Base-by-base conservation (phyloP, 345 rosid species). In the Salix udensis region DNA sequence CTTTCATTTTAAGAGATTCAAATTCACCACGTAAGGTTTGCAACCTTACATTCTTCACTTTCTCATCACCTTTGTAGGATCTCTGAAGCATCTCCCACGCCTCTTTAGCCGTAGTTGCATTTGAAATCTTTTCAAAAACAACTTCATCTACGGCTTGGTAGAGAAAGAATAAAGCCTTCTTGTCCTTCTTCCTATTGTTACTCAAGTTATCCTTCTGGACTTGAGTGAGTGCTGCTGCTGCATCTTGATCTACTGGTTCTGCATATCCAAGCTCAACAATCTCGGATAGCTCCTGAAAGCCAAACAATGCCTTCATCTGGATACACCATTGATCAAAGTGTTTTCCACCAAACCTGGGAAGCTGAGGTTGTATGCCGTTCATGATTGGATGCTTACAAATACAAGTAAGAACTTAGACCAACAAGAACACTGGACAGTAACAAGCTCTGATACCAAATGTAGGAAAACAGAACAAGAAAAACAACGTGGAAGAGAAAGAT, bases 31-130 rank as follows among this genome's bases (percentile, higher is more conserved):
- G 5, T 15, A 73, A 53, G 28, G 74, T 42, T 48, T 81, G 78
- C 19, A 77, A 6, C 19, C 24, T 44, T 0, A 73, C 62, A 19
- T 77, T 77, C 13, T 53, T 73, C 0, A 37, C 84, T 21, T 81
- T 72, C 11, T 81, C 74, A 10, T n/a, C 14, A 15, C 78, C 75
- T 60, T 76, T 65, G n/a, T 67, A 70, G 5, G 48, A 53, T 30
- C 37, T 70, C 19, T 80, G n/a, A 18, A 79, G 65, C 11, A 71
- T 72, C 30, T 67, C 39, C 23, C 68, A 39, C 13, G 64, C 78
- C n/a, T 73, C 46, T 4, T 62, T 37, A 8, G 50, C 1, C 10
- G 8, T 55, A 0, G 16, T 18, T 2, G 76, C 69, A 9, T 23
- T 30, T 15, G 50, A 4, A 23, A 77, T 23, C 8, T 71, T 72